Percentiles rank a stretch among this genome's conserved stretches.
Evolutionary conservation across 768 basidiomycete genomes (phyloP).

Genomic region (Boletus reticulatus): DNA sequence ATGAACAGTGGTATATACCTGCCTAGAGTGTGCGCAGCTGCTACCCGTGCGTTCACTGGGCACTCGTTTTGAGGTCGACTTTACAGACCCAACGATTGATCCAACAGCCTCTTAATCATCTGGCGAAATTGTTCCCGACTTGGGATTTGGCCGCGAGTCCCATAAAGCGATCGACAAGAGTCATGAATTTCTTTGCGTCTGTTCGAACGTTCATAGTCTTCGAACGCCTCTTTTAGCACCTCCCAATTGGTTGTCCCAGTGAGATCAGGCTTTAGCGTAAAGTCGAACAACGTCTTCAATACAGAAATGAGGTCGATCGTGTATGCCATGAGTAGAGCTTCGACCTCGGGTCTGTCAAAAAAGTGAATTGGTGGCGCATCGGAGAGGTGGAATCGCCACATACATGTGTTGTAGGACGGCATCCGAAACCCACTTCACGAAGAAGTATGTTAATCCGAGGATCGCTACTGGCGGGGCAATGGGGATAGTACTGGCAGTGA

Average conservation of each 20-base stretch:
- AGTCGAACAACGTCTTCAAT: neutral
- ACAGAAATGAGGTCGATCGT: constrained; percentile 3
- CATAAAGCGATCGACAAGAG: neutral
- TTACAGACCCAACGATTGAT: neutral
- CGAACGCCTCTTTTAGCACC: constrained; percentile 3
- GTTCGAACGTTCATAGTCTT: neutral
- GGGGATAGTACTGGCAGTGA: neutral
- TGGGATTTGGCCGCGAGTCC: neutral
- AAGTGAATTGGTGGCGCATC: neutral
- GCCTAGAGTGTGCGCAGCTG: too few species aligned
- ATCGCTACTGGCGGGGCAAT: constrained; percentile 2
- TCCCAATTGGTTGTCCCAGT: constrained; percentile 5
- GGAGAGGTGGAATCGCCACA: neutral
- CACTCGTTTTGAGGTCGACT: too few species aligned
- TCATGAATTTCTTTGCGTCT: neutral
- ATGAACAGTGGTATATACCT: too few species aligned
- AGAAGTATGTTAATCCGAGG: constrained; percentile 3
- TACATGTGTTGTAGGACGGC: neutral
- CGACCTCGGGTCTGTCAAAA: neutral
- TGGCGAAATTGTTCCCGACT: neutral
- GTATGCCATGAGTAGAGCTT: constrained; percentile 3
- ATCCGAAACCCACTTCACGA: constrained; percentile 5
- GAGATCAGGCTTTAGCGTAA: constrained; percentile 5
- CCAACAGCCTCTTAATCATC: neutral
- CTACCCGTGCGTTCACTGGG: too few species aligned